Percentiles rank a stretch among this genome's conserved stretches.
phyloP scores from a whole-genome alignment of 2,329 filamentous ascomycete genomes.

The Xylaria sp. region DNA sequence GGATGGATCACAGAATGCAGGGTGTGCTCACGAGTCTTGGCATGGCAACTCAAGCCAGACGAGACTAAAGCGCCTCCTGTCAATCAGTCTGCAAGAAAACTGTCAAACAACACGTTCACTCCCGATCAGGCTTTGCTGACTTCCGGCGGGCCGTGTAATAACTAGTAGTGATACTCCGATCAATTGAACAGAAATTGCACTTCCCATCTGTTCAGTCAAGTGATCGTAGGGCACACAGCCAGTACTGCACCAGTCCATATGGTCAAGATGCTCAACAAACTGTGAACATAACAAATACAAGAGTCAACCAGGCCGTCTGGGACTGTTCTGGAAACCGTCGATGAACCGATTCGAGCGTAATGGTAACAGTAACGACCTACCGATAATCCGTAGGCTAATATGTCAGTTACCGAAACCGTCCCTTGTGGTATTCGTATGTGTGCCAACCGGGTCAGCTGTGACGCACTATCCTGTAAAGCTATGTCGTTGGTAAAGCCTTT shows the following conservation, averaged over 20 bases:
- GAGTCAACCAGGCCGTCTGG: not conserved
- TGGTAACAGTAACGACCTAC: not conserved
- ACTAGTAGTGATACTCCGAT: not conserved
- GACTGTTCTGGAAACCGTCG: not conserved
- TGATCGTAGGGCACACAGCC: not conserved
- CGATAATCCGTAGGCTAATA: too few relatives aligned
- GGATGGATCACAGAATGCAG: not conserved
- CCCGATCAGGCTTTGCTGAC: not conserved
- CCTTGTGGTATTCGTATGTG: too few relatives aligned
- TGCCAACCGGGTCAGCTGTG: not conserved
- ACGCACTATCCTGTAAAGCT: not conserved
- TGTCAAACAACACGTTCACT: constrained; percentile 20
- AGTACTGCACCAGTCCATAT: not conserved
- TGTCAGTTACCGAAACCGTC: too few relatives aligned
- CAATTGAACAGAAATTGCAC: not conserved
- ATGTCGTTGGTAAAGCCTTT: constrained; percentile 2
- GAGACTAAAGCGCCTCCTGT: constrained; percentile 4
- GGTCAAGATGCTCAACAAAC: not conserved
- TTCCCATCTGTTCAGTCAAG: not conserved
- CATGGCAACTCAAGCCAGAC: constrained; percentile 8
- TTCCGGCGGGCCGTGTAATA: not conserved
- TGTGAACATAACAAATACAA: not conserved
- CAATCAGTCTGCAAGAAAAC: constrained; percentile 7
- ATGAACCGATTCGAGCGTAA: not conserved
- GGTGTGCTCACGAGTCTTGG: constrained; percentile 9